Conservation (phyloP, 441 rosid genomes). For the Melastoma candidum region DNA sequence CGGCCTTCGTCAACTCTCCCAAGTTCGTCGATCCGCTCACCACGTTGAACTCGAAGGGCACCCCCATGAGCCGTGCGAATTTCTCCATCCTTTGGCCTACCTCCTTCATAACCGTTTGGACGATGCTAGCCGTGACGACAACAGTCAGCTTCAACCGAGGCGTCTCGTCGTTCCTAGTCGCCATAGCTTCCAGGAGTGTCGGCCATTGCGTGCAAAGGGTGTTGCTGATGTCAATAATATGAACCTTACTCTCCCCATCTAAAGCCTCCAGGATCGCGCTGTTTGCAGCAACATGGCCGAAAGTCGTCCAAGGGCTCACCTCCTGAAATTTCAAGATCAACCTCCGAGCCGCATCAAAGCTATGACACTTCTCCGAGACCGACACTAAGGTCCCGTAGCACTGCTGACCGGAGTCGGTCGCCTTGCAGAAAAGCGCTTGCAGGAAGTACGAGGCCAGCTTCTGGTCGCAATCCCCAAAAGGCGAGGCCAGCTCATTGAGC, state of each 20-base stretch:
- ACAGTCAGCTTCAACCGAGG: slow-evolving; percentile 59
- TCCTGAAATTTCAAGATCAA: slow-evolving; percentile 67
- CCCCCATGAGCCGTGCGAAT: slow-evolving; percentile 73
- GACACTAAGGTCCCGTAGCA: slow-evolving; percentile 46
- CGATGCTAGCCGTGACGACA: slow-evolving; percentile 38
- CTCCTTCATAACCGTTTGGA: slow-evolving; percentile 47
- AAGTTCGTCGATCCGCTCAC: slow-evolving; percentile 32
- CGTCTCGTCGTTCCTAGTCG: slow-evolving; percentile 59
- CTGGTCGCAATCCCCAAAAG: slow-evolving; percentile 67
- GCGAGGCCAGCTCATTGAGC: slow-evolving; percentile 67
- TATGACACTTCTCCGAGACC: too few relatives aligned
- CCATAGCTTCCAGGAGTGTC: slow-evolving; percentile 45
- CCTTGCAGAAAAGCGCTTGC: slow-evolving; percentile 62
- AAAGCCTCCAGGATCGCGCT: slow-evolving; percentile 67
- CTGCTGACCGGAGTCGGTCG: slow-evolving; percentile 48
- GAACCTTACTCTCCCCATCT: slow-evolving; percentile 55
- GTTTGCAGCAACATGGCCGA: slow-evolving; percentile 67
- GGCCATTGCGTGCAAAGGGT: slow-evolving; percentile 86
- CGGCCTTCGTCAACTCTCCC: slow-evolving; percentile 39
- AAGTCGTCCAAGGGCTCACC: slow-evolving; percentile 76
- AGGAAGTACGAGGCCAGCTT: slow-evolving; percentile 58
- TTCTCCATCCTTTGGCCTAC: slow-evolving; percentile 73
- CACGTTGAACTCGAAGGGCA: slow-evolving; percentile 55
- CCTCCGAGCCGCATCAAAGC: slow-evolving; percentile 55
- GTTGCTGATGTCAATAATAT: slow-evolving; percentile 62